Conservation (phyloP, 768 basidiomycete genomes). For the Phylloporus rhodoxanthus region DNA sequence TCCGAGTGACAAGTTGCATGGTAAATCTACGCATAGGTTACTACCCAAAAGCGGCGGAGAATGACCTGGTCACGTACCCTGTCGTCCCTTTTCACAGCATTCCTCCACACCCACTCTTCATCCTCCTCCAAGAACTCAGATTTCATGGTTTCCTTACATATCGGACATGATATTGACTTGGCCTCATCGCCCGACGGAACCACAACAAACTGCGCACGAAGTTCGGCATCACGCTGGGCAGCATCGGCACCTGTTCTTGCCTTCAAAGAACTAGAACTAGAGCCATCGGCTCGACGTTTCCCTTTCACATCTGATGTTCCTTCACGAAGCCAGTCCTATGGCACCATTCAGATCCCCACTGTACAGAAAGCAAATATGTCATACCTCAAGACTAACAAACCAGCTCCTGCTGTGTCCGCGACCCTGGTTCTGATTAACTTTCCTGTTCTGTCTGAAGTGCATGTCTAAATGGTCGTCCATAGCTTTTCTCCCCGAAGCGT, state of each 20-base stretch:
- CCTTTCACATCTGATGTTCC: conserved; percentile 54
- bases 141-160: conserved; percentile 92
- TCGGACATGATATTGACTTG: conserved; percentile 78
- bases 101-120: conserved; percentile 97
- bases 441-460: conserved; percentile 92
- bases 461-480: conserved; percentile 90
- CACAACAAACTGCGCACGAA: conserved; percentile 73
- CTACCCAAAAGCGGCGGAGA: not conserved
- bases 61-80: conserved; percentile 47
- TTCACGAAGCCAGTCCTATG: conserved; percentile 86
- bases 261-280: conserved; percentile 48
- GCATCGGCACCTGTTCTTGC: conserved; percentile 55
- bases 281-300: conserved; percentile 56
- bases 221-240: conserved; percentile 69
- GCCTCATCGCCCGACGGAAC: conserved; percentile 90
- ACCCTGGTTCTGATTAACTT: conserved; percentile 68
- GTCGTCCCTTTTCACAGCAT: conserved; percentile 80
- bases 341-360: conserved; percentile 10
- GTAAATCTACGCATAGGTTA: conserved; percentile 57
- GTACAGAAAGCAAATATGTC: conserved; percentile 23
- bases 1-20: conserved; percentile 95
- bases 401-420: conserved; percentile 87
- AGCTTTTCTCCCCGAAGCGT: conserved; percentile 59
- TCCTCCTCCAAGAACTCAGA: conserved; percentile 92
- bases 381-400: conserved; percentile 78